Evolutionary conservation across 768 basidiomycete genomes (phyloP), one percentile per base, ranked within the genome.

Genomic region (Auricularia cornea): DNA sequence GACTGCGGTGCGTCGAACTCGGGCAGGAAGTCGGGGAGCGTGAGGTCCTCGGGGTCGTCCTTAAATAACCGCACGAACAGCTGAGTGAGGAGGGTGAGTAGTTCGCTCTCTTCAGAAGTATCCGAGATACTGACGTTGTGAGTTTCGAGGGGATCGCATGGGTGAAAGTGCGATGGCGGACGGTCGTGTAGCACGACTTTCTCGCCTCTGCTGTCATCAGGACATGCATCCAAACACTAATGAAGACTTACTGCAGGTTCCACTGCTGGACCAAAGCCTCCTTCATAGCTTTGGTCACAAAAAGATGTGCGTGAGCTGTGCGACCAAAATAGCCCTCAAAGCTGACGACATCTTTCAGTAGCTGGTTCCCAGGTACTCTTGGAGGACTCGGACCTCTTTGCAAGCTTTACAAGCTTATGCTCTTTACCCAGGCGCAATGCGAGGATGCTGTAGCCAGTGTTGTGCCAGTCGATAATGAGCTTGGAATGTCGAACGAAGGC

Each of bases 401-500:
- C 89, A 26, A 96, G 71, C 66, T 73, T 81, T 44, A 96, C 92
- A 65, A 95, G 80, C 0, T 79, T 72, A 71, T 94, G 90, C 0
- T 73, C 71, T 1, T 78, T 64, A 0, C 93, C 90, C n/a, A 94
- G 76, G 68, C 85, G 88, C 66, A 99, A 74, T 1, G 89, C 89
- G 59, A 99, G 83, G 56, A 98, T 94, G 66, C 87, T 96, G 72
- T 93, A 94, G 20, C 97, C 97, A 29, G 96, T 83, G 73, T 99
- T 99, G 72, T 99, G 97, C 97, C 97, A 99, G 76, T 99, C 97
- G 62, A 99, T 94, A 64, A 99, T 90, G 67, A 99, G 79, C 69
- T 90, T 92, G 67, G 88, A 88, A 3, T 90, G 88, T 20, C 85
- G 81, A 18, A 92, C 69, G 23, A 77, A 71, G 26, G 83, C 83